phyloP scores from a whole-genome alignment of 2,329 filamentous ascomycete genomes.

The Venturia effusa region DNA sequence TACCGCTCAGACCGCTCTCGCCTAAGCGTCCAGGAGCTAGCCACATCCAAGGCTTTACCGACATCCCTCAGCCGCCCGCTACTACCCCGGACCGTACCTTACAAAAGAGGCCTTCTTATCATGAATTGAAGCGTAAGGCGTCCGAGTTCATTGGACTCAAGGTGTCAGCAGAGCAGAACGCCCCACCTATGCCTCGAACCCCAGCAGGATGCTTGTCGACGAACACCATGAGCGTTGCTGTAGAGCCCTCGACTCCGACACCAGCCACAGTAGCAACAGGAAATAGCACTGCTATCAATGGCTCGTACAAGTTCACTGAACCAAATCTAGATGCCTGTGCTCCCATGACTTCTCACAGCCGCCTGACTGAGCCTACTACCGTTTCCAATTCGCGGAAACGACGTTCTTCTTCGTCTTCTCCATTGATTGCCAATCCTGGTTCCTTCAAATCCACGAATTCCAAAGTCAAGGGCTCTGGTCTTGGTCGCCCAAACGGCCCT shows the following conservation, averaged over 20 bases:
- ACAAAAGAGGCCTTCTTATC: background rate
- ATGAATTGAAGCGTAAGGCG: background rate
- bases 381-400: background rate
- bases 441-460: background rate
- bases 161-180: background rate
- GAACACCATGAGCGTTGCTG: background rate
- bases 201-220: background rate
- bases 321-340: too few relatives aligned
- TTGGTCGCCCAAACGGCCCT: background rate
- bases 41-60: background rate
- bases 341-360: background rate
- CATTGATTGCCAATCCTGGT: background rate
- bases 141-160: background rate
- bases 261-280: background rate
- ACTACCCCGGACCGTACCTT: background rate
- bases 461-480: background rate
- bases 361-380: background rate
- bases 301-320: too few relatives aligned
- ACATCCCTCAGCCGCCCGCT: background rate
- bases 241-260: background rate
- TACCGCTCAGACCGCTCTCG: background rate
- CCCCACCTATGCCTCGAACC: background rate
- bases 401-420: background rate
- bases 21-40: background rate
- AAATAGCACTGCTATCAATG: too few relatives aligned